These are phyloP conservation scores for Collybia nuda DNA, from an alignment of 768 basidiomycete species.

Conservation along the genomic window DNA sequence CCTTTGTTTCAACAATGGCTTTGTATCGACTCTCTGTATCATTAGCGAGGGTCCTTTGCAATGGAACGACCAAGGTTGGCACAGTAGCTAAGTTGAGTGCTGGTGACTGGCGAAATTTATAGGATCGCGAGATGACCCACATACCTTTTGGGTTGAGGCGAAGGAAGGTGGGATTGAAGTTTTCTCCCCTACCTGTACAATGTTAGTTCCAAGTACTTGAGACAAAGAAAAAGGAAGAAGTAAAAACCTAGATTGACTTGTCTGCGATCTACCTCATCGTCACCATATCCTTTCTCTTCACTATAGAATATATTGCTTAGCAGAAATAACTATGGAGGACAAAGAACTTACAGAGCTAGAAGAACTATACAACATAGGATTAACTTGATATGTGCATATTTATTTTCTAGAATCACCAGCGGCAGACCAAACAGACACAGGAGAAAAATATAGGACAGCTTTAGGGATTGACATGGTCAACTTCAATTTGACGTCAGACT, in stretches of 20 bases:
- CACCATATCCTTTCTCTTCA: slow-evolving; percentile 82
- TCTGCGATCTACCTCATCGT: slow-evolving; percentile 72
- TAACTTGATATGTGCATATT: not conserved
- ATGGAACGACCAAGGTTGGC: slow-evolving; percentile 84
- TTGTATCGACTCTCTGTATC: slow-evolving; percentile 81
- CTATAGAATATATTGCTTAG: slow-evolving; percentile 19
- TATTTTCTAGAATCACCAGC: slow-evolving; percentile 43
- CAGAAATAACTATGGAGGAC: slow-evolving; percentile 6
- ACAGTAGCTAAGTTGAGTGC: slow-evolving; percentile 54
- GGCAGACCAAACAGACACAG: slow-evolving; percentile 61
- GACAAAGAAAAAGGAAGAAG: not conserved
- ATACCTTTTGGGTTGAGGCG: slow-evolving; percentile 80
- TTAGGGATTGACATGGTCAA: slow-evolving; percentile 51
- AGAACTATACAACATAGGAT: slow-evolving; percentile 35
- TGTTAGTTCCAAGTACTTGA: not conserved
- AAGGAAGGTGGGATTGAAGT: slow-evolving; percentile 72
- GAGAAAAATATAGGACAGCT: slow-evolving; percentile 77
- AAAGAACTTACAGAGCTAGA: slow-evolving; percentile 50
- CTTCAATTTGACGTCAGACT: not conserved
- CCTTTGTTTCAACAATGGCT: slow-evolving; percentile 75
- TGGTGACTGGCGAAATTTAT: not conserved
- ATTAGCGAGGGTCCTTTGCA: slow-evolving; percentile 65
- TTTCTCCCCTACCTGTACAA: slow-evolving; percentile 68
- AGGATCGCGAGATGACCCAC: slow-evolving; percentile 8
- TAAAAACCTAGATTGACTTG: slow-evolving; percentile 60